Percentiles rank a stretch among this genome's conserved stretches.
phyloP scores from a whole-genome alignment of 176 grass and related monocot genomes.

The Paspalum notatum region DNA sequence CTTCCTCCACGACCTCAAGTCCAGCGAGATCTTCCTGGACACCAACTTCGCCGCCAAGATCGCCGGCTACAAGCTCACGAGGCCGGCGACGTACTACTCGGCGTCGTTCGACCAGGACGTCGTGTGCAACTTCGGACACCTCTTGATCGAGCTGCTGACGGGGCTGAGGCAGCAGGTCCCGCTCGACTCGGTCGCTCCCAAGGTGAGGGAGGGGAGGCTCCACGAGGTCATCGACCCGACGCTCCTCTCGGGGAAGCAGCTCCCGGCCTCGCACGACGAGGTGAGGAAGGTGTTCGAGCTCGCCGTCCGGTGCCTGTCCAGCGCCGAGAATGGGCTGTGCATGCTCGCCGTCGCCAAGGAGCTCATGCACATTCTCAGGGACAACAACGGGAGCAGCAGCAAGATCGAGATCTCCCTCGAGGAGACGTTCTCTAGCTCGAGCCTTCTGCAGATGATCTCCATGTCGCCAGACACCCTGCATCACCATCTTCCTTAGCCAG shows the following conservation, averaged over 20 bases:
- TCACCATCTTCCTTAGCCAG: constrained; percentile 35
- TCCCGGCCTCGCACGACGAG: constrained; percentile 61
- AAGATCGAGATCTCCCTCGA: constrained; percentile 83
- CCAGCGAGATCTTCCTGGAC: constrained; percentile 79
- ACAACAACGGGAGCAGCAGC: constrained; percentile 77
- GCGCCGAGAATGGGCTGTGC: constrained; percentile 57
- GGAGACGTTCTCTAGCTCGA: constrained; percentile 85
- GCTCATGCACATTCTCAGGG: constrained; percentile 56
- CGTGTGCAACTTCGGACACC: constrained; percentile 74
- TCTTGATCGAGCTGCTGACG: constrained; percentile 74
- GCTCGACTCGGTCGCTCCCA: constrained; percentile 64
- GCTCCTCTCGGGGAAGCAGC: constrained; percentile 69
- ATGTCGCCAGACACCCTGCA: constrained; percentile 86
- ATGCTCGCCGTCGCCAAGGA: constrained; percentile 70
- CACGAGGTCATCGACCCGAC: constrained; percentile 83
- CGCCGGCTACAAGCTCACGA: constrained; percentile 61
- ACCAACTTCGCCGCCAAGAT: constrained; percentile 68
- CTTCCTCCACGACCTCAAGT: constrained; percentile 69
- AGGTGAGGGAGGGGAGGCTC: constrained; percentile 62
- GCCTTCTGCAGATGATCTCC: constrained; percentile 96
- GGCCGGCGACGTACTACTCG: constrained; percentile 40
- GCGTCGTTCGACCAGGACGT: constrained; percentile 50
- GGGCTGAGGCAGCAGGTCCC: constrained; percentile 61
- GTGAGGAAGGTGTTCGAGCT: constrained; percentile 72
- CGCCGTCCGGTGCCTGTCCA: constrained; percentile 70